Conservation (phyloP, 805 yeast species). For the Candida silvicultrix region DNA sequence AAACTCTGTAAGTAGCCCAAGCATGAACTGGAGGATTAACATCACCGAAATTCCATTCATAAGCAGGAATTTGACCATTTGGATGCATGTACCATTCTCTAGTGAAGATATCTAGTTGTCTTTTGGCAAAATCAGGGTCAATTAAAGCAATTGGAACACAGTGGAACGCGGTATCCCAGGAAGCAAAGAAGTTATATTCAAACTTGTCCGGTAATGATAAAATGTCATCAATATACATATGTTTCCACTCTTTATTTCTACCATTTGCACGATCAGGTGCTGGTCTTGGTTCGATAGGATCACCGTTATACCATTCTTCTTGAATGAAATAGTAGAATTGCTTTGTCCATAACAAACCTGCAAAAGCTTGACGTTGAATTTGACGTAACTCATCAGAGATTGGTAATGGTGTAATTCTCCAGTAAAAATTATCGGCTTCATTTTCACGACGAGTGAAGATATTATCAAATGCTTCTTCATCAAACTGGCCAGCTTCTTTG, state of each 20-base stretch:
- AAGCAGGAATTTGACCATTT: constrained; percentile 95
- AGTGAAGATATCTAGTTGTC: constrained; percentile 76
- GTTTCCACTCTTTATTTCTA: constrained; percentile 87
- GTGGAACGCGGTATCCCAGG: constrained; percentile 97
- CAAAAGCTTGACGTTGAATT: constrained; percentile 90
- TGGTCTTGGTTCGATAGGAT: constrained; percentile 75
- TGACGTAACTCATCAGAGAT: constrained; percentile 71
- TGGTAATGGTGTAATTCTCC: constrained; percentile 83
- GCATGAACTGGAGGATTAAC: constrained; percentile 98
- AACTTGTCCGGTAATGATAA: constrained; percentile 90
- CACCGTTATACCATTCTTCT: constrained; percentile 84
- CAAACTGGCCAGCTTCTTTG: constrained; percentile 38
- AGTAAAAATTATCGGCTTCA: constrained; percentile 91
- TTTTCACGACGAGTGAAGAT: constrained; percentile 64
- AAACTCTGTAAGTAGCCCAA: constrained; percentile 87
- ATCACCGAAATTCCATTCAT: constrained; percentile 93
- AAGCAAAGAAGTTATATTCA: constrained; percentile 95
- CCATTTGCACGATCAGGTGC: constrained; percentile 77
- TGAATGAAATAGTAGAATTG: constrained; percentile 86
- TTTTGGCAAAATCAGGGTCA: constrained; percentile 88
- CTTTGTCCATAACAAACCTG: constrained; percentile 90
- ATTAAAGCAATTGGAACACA: constrained; percentile 89
- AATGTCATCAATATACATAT: constrained; percentile 80
- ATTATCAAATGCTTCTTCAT: constrained; percentile 69
- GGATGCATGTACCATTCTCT: constrained; percentile 98